Evolutionary conservation across 176 grass and related monocot species (phyloP).

Genomic region (Carex pumila): DNA sequence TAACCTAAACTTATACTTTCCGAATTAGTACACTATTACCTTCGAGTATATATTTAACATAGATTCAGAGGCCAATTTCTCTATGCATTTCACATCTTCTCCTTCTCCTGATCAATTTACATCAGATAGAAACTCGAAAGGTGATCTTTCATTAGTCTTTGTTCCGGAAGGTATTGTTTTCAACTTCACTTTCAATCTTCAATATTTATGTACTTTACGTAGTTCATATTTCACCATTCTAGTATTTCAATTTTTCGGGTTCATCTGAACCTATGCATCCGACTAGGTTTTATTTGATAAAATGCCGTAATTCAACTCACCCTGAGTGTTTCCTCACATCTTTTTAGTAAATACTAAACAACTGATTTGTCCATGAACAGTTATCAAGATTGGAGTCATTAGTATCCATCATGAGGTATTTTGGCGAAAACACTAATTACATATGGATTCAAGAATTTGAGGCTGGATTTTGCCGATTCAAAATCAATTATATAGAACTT

Average conservation of each 20-base stretch:
- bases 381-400: background rate
- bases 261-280: background rate
- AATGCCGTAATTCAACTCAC: background rate
- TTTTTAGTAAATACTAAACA: background rate
- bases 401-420: background rate
- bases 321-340: background rate
- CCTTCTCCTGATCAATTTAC: background rate
- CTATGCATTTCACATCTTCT: no score
- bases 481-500: background rate
- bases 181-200: background rate
- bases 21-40: no score
- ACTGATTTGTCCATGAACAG: background rate
- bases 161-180: background rate
- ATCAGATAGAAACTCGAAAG: background rate
- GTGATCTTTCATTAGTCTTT: background rate
- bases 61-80: no score
- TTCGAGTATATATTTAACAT: no score
- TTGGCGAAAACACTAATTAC: background rate
- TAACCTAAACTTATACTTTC: no score
- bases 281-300: background rate
- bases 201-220: background rate
- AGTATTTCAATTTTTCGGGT: background rate
- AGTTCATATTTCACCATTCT: background rate
- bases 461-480: background rate
- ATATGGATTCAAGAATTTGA: background rate